These are phyloP conservation scores for Pleurotus platypus DNA, from an alignment of 768 basidiomycete genomes.

Conservation along the genomic window DNA sequence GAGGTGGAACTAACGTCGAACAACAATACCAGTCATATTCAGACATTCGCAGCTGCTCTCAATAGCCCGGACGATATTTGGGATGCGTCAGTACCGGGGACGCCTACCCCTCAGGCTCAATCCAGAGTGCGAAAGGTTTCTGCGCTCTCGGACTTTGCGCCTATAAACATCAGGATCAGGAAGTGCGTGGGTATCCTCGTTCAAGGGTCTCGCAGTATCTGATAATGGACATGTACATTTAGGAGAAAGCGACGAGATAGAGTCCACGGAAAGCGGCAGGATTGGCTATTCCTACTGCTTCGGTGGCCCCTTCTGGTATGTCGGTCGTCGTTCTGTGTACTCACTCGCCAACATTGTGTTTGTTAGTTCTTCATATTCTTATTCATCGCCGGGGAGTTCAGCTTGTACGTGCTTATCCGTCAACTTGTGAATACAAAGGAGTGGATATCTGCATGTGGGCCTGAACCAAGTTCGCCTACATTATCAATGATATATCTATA, in stretches of 20 bases:
- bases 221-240: neutral
- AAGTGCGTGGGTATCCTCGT: constrained; percentile 38
- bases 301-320: constrained; percentile 86
- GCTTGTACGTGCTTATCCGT: constrained; percentile 80
- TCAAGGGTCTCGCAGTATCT: constrained; percentile 18
- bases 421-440: constrained; percentile 95
- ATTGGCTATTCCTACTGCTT: constrained; percentile 73
- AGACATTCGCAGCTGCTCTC: constrained; percentile 76
- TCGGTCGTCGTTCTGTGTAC: neutral
- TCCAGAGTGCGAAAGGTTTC: constrained; percentile 73
- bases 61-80: constrained; percentile 29
- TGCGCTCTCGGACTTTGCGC: constrained; percentile 85
- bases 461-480: neutral
- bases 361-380: constrained; percentile 74
- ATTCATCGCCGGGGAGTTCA: constrained; percentile 82
- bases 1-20: too few relatives aligned
- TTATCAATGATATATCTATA: too few relatives aligned
- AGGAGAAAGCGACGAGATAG: constrained; percentile 30
- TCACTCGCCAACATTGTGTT: neutral
- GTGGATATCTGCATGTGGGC: constrained; percentile 82
- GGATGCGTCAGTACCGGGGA: constrained; percentile 37
- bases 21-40: constrained; percentile 41
- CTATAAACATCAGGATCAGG: constrained; percentile 81
- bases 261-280: constrained; percentile 46
- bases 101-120: constrained; percentile 24